A percentile compares a stretch with the other conserved stretches of the same genome.
Conservation (phyloP, 169 alveolate genomes). For the Neospora caninum region DNA sequence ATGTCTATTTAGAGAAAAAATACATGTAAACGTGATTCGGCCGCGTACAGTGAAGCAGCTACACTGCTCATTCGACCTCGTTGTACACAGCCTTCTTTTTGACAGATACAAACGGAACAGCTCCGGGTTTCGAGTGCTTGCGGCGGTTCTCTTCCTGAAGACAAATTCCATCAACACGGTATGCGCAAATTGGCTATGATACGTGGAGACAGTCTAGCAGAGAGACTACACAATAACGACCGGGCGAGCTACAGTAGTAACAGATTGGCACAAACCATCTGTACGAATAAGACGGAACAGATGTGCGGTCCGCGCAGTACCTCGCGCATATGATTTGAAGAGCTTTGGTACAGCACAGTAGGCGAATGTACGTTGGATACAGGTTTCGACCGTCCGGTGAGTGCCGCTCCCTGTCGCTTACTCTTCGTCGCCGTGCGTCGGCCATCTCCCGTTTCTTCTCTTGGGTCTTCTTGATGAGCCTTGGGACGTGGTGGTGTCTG, state of each 20-base stretch:
- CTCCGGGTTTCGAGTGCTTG: conserved; percentile 34
- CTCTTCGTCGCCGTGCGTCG: conserved; percentile 79
- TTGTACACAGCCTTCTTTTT: conserved; percentile 34
- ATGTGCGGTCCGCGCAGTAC: no score
- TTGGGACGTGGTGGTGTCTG: conserved; percentile 88
- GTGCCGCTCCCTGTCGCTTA: not conserved
- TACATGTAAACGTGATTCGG: no score
- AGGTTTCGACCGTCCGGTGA: not conserved
- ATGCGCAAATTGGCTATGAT: not conserved
- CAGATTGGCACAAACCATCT: not conserved
- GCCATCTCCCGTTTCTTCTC: conserved; percentile 76
- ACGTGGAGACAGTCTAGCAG: not conserved
- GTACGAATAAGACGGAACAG: no score
- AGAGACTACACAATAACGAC: not conserved
- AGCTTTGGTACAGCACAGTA: no score
- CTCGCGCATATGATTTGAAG: no score
- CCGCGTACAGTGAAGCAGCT: no score
- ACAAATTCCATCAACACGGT: not conserved
- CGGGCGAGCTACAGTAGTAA: not conserved
- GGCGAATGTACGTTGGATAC: not conserved
- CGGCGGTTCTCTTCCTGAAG: conserved; percentile 47
- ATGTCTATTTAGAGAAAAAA: no score
- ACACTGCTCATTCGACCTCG: conserved; percentile 19
- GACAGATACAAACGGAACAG: not conserved
- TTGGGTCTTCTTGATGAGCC: conserved; percentile 79